Base-by-base conservation (phyloP, 2,329 filamentous ascomycete species). In the Verticillium longisporum region DNA sequence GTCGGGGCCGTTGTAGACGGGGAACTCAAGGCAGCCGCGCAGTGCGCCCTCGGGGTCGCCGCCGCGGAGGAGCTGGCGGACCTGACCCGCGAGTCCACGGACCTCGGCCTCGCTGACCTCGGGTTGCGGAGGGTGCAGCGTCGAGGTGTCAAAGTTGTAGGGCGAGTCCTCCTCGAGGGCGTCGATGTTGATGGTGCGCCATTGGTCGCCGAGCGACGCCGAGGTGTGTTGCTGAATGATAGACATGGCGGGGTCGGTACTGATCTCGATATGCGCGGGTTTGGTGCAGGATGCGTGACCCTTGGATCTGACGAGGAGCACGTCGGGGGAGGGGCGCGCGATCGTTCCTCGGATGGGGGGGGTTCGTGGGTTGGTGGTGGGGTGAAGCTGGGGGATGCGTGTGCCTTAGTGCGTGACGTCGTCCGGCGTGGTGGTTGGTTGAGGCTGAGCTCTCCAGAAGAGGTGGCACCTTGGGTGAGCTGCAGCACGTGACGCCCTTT, bases 151-250 rank as follows among this genome's bases (percentile, higher is more conserved):
- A 79, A 98, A 98, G 84, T 97, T 98, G 76, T 86, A 80, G 67
- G 90, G 86, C 69, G 92, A 95, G 76, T 98, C 93, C 62, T 93
- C 91, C 75, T 95, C 90, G 69, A 96, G 84, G 68, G 89, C 88
- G 74, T 97, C 93, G 75, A 97, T 89, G 83, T 97, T 92, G 83
- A 97, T 95, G 67, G 92, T 97, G 75, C 93, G 91, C 86, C 86
- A 88, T 71, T 84, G 83, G 68, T 88, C 86, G 75, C 78, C 78
- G 60, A 88, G 80, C 67, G 85, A 80, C 61, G 83, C 82, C 62
- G 78, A 76, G 58, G 81, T 84, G 75, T 86, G 82, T 73, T 88
- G 84, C 72, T 87, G 86, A 68, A 88, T 87, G 71, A 88, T 87
- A 59, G 86, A 88, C 86, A 88, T 88, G 57, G 60, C 4, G 18